These are phyloP conservation scores for Vitis labrusca DNA, from an alignment of 164 flowering plant genomes.

Conservation along the genomic window DNA sequence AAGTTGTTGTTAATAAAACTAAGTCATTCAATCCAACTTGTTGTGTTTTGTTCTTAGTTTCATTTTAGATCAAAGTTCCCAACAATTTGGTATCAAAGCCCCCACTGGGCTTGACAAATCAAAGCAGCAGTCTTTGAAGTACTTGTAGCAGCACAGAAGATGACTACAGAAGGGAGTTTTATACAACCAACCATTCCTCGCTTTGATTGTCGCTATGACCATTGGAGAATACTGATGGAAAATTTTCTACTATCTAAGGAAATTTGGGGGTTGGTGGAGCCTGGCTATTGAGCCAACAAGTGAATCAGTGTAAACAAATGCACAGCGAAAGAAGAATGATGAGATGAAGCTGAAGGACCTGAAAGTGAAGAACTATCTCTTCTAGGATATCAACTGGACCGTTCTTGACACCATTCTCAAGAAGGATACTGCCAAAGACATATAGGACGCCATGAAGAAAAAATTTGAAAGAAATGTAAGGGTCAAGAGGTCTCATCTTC, in stretches of 20 bases:
- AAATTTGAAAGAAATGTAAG: background rate
- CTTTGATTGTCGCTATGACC: conserved; percentile 3
- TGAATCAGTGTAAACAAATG: conserved; percentile 9
- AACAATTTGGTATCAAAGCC: no score
- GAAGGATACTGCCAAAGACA: conserved; percentile 13
- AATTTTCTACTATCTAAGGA: conserved; percentile 3
- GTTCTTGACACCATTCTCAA: conserved; percentile 11
- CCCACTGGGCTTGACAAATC: no score
- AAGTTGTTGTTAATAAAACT: no score
- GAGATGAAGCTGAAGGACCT: background rate
- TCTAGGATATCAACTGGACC: background rate
- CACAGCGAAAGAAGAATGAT: conserved; percentile 7
- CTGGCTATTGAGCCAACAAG: background rate
- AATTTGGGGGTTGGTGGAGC: conserved; percentile 1
- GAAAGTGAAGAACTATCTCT: conserved; percentile 14
- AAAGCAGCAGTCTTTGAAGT: no score
- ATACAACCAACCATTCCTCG: no score
- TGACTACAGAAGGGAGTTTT: no score
- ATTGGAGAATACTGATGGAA: background rate
- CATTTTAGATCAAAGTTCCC: no score
- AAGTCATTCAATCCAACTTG: no score
- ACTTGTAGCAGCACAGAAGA: no score
- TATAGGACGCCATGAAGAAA: background rate
- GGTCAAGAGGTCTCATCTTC: conserved; percentile 16
- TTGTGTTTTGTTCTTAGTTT: no score